Evolutionary conservation across 352 stramenopile species (phyloP).

Genomic region (Phytophthora pluvialis): DNA sequence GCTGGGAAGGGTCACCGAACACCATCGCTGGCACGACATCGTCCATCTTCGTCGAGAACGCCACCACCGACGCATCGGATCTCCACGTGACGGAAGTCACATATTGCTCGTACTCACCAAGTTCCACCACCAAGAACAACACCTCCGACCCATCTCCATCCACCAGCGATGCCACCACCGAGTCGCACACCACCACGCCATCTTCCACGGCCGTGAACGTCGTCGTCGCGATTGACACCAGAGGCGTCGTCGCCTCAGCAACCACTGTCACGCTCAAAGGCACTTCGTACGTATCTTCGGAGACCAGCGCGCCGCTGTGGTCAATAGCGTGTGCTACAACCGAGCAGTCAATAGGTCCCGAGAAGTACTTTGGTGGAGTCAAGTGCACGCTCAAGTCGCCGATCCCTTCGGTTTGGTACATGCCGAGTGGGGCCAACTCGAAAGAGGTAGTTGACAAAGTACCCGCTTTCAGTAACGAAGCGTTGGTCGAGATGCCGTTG

Average conservation of each 20-base stretch:
- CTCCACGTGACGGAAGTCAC: constrained; percentile 28
- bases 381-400: constrained; percentile 28
- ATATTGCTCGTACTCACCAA: constrained; percentile 22
- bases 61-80: constrained; percentile 15
- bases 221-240: constrained; percentile 18
- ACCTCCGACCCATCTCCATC: constrained; percentile 49
- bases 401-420: constrained; percentile 5
- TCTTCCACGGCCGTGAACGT: constrained; percentile 37
- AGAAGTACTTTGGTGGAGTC: constrained; percentile 34
- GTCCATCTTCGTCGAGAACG: constrained; percentile 16
- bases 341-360: constrained; percentile 35
- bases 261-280: constrained; percentile 24
- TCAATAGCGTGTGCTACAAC: constrained; percentile 30
- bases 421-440: constrained; percentile 8
- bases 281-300: constrained; percentile 21
- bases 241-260: constrained; percentile 34
- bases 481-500: neutral
- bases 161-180: constrained; percentile 32
- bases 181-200: constrained; percentile 27
- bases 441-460: neutral
- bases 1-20: constrained; percentile 5
- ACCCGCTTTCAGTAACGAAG: neutral
- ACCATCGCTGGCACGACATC: constrained; percentile 12
- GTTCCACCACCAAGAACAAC: constrained; percentile 41
- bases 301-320: constrained; percentile 17